phyloP scores from a whole-genome alignment of 768 basidiomycete genomes.

The Hygrocybe punicea region DNA sequence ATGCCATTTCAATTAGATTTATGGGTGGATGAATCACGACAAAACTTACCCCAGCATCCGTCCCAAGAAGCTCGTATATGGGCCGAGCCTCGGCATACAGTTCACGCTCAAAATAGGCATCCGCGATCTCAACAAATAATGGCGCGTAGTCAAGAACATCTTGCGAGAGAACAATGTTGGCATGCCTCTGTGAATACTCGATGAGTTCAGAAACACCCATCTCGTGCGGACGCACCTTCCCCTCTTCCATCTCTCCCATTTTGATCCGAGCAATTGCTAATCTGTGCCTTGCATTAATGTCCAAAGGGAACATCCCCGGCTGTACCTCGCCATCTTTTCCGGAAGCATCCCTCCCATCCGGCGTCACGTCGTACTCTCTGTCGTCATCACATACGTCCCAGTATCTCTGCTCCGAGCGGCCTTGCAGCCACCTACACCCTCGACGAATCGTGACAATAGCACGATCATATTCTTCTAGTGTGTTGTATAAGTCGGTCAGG shows the following conservation, averaged over 20 bases:
- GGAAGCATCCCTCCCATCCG: slow-evolving; percentile 24
- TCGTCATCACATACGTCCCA: slow-evolving; percentile 88
- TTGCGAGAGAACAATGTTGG: slow-evolving; percentile 62
- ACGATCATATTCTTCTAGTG: slow-evolving; percentile 60
- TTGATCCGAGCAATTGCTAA: slow-evolving; percentile 80
- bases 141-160: slow-evolving; percentile 75
- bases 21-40: background rate
- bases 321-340: slow-evolving; percentile 47
- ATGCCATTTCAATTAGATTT: background rate
- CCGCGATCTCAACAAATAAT: slow-evolving; percentile 79
- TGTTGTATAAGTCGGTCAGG: slow-evolving; percentile 80
- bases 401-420: slow-evolving; percentile 61
- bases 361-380: slow-evolving; percentile 72
- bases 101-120: slow-evolving; percentile 74
- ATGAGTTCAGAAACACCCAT: background rate
- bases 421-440: slow-evolving; percentile 91
- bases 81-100: slow-evolving; percentile 76
- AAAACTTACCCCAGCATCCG: slow-evolving; percentile 61
- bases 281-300: slow-evolving; percentile 77
- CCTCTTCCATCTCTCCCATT: slow-evolving; percentile 76
- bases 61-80: slow-evolving; percentile 76
- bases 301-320: slow-evolving; percentile 59
- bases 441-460: slow-evolving; percentile 66
- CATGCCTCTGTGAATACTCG: slow-evolving; percentile 58
- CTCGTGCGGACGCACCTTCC: slow-evolving; percentile 52